These are phyloP conservation scores for Teratosphaeria epicoccoides DNA, from an alignment of 2,329 filamentous ascomycete genomes.

Conservation along the genomic window DNA sequence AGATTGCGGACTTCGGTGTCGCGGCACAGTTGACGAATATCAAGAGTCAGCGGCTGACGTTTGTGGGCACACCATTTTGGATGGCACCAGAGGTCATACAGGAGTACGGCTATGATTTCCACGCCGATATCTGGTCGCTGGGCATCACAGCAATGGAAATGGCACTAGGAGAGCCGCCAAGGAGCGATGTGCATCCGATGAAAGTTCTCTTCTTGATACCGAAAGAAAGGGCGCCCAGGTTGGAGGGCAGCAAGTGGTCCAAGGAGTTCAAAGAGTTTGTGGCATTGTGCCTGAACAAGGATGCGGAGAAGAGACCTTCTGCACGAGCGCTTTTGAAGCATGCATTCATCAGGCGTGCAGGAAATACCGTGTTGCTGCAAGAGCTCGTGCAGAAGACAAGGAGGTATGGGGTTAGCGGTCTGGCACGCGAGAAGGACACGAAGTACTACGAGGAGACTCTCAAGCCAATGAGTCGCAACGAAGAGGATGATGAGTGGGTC, in stretches of 20 bases:
- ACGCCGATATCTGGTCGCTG: conserved; percentile 87
- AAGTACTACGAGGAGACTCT: conserved; percentile 93
- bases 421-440: conserved; percentile 37
- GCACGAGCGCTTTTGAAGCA: conserved; percentile 83
- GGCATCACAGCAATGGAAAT: conserved; percentile 88
- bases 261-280: conserved; percentile 92
- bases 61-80: conserved; percentile 95
- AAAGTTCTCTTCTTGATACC: conserved; percentile 87
- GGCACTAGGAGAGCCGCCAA: conserved; percentile 77
- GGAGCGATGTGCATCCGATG: conserved; percentile 81
- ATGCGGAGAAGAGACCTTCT: conserved; percentile 71
- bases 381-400: conserved; percentile 77
- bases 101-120: conserved; percentile 73
- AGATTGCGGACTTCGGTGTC: conserved; percentile 93
- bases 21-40: conserved; percentile 94
- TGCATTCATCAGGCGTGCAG: conserved; percentile 75
- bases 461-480: conserved; percentile 29
- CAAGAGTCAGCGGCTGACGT: conserved; percentile 93
- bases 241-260: conserved; percentile 67
- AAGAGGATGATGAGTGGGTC: conserved; percentile 78
- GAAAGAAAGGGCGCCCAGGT: conserved; percentile 70
- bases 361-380: conserved; percentile 77
- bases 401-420: conserved; percentile 56
- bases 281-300: conserved; percentile 80
- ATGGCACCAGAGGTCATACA: conserved; percentile 94